Conservation (phyloP, 2,329 filamentous ascomycete species). For the Mycocentrospora acerina region DNA sequence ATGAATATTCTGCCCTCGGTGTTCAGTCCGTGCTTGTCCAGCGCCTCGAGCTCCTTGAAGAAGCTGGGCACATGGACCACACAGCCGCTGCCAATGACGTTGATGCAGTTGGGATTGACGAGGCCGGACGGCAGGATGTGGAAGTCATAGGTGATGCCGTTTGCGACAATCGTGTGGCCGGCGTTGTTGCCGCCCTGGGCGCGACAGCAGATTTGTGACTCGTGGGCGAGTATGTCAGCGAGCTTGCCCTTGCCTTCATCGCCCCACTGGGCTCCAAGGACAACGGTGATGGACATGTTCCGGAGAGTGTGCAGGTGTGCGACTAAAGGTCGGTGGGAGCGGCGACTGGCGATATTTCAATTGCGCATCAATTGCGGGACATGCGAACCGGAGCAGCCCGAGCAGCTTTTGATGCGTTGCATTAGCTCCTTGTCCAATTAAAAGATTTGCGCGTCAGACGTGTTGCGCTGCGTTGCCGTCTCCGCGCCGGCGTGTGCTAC, state of each 20-base stretch:
- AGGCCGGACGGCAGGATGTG: constrained; percentile 61
- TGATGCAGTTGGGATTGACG: constrained; percentile 68
- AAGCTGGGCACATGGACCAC: constrained; percentile 69
- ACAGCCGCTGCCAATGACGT: constrained; percentile 67
- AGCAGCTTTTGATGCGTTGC: constrained; percentile 15
- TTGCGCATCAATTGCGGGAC: constrained; percentile 11
- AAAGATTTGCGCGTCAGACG: constrained; percentile 23
- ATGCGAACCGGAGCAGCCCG: constrained; percentile 13
- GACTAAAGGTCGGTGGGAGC: constrained; percentile 9
- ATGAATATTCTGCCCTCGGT: constrained; percentile 63
- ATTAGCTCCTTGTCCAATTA: constrained; percentile 14
- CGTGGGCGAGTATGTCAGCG: constrained; percentile 57
- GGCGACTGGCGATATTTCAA: constrained; percentile 23
- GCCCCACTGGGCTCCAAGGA: constrained; percentile 63
- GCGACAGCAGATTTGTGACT: constrained; percentile 58
- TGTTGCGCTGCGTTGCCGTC: constrained; percentile 9
- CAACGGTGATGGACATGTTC: constrained; percentile 56
- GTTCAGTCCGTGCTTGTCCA: constrained; percentile 63
- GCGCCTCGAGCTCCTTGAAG: constrained; percentile 64
- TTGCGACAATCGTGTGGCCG: constrained; percentile 46
- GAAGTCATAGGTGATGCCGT: constrained; percentile 49
- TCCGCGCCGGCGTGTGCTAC: too few relatives aligned
- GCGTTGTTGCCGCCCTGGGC: constrained; percentile 65
- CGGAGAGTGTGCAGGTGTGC: constrained; percentile 7
- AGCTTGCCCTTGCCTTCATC: constrained; percentile 63